phyloP scores from a whole-genome alignment of 305 asterid species.

The Solanum hybrid region DNA sequence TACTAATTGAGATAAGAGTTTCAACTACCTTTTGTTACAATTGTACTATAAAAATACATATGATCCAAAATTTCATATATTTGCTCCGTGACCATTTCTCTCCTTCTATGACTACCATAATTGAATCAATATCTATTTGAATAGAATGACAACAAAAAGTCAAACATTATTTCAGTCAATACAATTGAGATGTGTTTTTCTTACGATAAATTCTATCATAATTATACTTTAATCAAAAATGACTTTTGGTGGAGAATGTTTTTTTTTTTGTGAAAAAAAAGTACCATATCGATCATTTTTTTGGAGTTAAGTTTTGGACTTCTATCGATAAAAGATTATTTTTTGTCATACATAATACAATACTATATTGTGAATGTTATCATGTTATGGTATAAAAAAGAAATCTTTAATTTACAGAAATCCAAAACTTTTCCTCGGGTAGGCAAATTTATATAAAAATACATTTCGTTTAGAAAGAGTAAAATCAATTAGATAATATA shows the following conservation, averaged over 20 bases:
- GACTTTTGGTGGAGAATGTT: rapidly evolving
- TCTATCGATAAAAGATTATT: not conserved
- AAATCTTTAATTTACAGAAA: too few species aligned
- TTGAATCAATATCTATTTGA: not conserved
- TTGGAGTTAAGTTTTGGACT: not conserved
- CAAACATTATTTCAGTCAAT: not conserved
- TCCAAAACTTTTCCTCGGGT: not conserved
- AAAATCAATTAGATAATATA: not conserved
- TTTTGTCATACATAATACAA: not conserved
- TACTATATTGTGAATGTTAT: not conserved
- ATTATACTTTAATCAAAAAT: not conserved
- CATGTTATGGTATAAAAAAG: not conserved
- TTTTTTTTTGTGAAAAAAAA: not conserved
- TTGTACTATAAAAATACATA: not conserved
- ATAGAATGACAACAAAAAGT: not conserved
- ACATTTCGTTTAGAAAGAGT: not conserved
- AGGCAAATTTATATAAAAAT: not conserved
- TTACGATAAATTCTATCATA: not conserved
- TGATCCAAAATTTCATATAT: not conserved
- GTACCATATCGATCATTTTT: not conserved
- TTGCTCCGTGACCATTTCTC: not conserved
- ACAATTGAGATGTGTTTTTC: not conserved
- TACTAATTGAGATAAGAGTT: not conserved
- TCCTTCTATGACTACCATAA: not conserved
- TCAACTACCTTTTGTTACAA: not conserved